Evolutionary conservation across 768 basidiomycete species (phyloP), one percentile per base, ranked within the genome.

Genomic region (Hericium coralloides): DNA sequence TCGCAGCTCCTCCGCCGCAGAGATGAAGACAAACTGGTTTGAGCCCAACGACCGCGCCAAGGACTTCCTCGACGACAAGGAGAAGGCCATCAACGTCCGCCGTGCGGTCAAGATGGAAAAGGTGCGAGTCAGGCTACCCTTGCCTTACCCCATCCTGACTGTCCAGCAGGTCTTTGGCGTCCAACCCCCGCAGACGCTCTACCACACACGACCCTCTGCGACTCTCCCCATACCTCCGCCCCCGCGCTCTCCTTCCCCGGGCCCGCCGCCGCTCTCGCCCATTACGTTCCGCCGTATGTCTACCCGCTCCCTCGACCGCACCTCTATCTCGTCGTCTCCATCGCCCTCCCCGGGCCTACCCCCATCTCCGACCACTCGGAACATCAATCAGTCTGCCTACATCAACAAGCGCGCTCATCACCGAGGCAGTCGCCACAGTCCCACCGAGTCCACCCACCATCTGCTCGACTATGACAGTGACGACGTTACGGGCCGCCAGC

Each of bases 81-180:
- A 92, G 67, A 90, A 89, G 72, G 85, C 86, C 14, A 79, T 86
- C 65, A 88, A 87, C 64, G 89, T 93, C 49, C 78, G 83, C 51
- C 73, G 91, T 52, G 89, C 89, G 39, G 77, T 84, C 66, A 93
- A 92, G 71, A 92, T 93, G 89, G 89, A 92, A 70, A 86, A 87
- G 82, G 90, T 87, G 55, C 31, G 76, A 67, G 25, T 49, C 49
- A 20, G 12, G 14, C 57, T 52, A 25, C 52, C 12, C 14, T 41
- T 17, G 20, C 49, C 2, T 5, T 49, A 53, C 20, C 47, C 38
- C 12, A 25, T 53, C 26, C 36, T 22, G 22, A 15, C 43, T 41
- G 55, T 47, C 49, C 51, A 14, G 12, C 65, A 92, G 90, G 79
- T 93, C 61, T 92, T 93, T 64, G 90, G 90, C 55, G 82, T 83